A percentile compares a stretch with the other conserved stretches of the same genome.
phyloP scores from a whole-genome alignment of 2,329 filamentous ascomycete genomes.

The Magnaporthiopsis rhizophila region DNA sequence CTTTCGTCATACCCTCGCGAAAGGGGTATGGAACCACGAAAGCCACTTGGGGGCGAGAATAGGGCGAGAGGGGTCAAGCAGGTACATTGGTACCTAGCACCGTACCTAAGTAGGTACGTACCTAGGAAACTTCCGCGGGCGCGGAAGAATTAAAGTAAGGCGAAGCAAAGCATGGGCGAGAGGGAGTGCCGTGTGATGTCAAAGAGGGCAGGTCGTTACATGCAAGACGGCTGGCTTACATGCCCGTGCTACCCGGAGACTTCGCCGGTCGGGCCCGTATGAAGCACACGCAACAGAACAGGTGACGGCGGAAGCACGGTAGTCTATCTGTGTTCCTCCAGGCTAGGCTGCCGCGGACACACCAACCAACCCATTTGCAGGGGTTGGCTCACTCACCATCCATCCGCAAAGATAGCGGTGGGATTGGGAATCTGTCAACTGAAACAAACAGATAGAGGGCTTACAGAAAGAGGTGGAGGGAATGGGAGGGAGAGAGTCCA shows the following conservation, averaged over 20 bases:
- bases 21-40: background rate
- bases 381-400: background rate
- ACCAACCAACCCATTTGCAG: too few species aligned
- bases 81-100: too few species aligned
- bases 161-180: background rate
- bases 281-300: too few species aligned
- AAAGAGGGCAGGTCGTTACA: background rate
- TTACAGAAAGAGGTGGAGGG: background rate
- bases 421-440: background rate
- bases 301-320: too few species aligned
- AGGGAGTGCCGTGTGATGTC: background rate
- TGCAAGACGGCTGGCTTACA: background rate
- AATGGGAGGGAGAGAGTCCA: too few species aligned
- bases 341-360: background rate
- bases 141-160: background rate
- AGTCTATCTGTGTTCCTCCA: too few species aligned
- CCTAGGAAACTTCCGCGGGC: too few species aligned
- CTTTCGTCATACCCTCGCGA: background rate
- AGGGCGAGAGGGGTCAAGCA: too few species aligned
- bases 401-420: background rate
- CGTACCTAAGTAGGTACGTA: too few species aligned
- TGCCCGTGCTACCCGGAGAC: background rate
- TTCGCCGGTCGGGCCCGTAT: background rate
- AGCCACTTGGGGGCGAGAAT: too few species aligned
- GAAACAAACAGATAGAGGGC: background rate